Base-by-base conservation (phyloP, 345 rosid genomes). In the Hibiscus mutabilis region DNA sequence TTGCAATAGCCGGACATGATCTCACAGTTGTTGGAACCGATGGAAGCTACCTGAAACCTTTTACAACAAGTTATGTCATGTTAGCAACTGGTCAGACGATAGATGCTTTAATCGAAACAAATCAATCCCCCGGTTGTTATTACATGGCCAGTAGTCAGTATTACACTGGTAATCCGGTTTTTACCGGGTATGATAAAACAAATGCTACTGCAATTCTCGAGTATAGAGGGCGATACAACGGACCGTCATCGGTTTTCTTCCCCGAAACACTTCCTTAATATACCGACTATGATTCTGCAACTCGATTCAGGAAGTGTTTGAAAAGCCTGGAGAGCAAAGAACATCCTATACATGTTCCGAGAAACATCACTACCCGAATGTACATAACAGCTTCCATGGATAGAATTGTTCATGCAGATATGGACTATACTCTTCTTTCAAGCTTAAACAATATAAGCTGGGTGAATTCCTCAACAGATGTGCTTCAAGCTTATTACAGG, bases 381-480 rank as follows among this genome's bases (percentile, higher is more conserved):
- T 60, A 72, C 60, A 46, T 68, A 51, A 12, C 70, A 1, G 71
- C 79, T 47, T 63, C 74, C 1, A 35, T 75, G 67, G 74, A 78
- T 74, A 1, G 73, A 64, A 56, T 57, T 13, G 37, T 19, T 40
- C 68, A 35, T 15, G 82, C 79, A 42, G 73, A 75, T 4, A 74
- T 79, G 7, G 84, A 86, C 25, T 77, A 74, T 6, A 47, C 81
- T 24, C 78, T 84, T 47, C 24, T 83, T 6, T 79, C 89, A 14
- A 83, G 87, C 70, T 60, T 86, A 78, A 86, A 86, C 79, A 86
- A 86, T 57, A 79, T 86, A 6, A 83, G 82, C 16, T 84, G 80
- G 29, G 29, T 69, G 11, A 69, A 77, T 25, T 87, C 87, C 0
- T 5, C 42, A 0, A 74, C 77, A 3, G 80, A 76, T 71, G 66